Conservation (phyloP, 1,284 basidiomycete genomes). For the Lignosus rhinocerotis region DNA sequence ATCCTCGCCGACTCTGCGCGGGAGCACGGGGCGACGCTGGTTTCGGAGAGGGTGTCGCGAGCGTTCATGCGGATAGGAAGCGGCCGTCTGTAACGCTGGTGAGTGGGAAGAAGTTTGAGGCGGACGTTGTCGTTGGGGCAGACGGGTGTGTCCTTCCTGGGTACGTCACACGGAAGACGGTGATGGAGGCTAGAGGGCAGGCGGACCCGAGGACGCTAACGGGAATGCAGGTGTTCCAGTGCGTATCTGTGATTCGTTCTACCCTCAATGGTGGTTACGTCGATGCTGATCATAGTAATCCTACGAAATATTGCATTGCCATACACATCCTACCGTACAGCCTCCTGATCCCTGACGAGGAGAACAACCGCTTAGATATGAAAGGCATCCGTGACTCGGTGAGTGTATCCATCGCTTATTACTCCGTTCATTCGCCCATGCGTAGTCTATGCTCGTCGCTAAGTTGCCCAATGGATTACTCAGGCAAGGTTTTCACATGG, state of each 20-base stretch:
- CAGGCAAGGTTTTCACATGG: not conserved
- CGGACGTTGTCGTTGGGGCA: slow-evolving; percentile 35
- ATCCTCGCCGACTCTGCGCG: slow-evolving; percentile 26
- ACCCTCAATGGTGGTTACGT: not conserved
- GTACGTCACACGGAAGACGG: slow-evolving; percentile 21
- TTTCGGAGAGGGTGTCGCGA: slow-evolving; percentile 16
- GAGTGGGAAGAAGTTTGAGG: slow-evolving; percentile 30
- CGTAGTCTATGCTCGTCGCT: not conserved
- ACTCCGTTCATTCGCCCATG: not conserved
- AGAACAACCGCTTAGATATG: not conserved
- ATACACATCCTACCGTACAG: not conserved
- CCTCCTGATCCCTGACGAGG: not conserved
- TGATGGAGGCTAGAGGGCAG: slow-evolving; percentile 23
- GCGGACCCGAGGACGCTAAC: slow-evolving; percentile 3
- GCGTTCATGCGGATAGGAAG: slow-evolving; percentile 17
- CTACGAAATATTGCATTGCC: too few relatives aligned
- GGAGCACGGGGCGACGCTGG: slow-evolving; percentile 27
- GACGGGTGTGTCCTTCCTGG: slow-evolving; percentile 26
- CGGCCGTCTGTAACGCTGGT: slow-evolving; percentile 30
- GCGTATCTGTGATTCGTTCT: slow-evolving; percentile 9
- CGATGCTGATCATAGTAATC: not conserved
- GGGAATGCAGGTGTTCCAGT: slow-evolving; percentile 25
- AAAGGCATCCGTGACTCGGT: not conserved
- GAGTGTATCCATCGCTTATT: not conserved
- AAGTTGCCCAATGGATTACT: not conserved